Evolutionary conservation across 129 eudicot genomes (phyloP).

Genomic region (Artemisia argyi): DNA sequence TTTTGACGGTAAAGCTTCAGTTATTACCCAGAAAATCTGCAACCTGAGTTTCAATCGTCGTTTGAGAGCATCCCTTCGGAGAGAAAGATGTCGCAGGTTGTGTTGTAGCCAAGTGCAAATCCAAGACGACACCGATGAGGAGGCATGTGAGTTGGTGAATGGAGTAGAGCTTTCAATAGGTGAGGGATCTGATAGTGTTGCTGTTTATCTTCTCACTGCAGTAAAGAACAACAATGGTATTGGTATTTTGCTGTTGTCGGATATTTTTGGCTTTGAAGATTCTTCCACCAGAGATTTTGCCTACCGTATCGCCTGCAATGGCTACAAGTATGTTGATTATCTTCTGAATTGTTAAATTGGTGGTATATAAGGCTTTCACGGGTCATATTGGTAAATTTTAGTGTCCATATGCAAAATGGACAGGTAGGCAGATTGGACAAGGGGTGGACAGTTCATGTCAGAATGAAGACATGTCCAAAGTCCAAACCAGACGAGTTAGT

Average conservation of each 20-base stretch:
- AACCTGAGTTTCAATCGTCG: too few relatives aligned
- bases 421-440: too few relatives aligned
- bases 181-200: constrained; percentile 54
- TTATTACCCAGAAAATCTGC: too few relatives aligned
- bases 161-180: constrained; percentile 77
- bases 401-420: too few relatives aligned
- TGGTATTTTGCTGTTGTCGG: constrained; percentile 80
- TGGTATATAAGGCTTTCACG: background rate
- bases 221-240: constrained; percentile 91
- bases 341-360: background rate
- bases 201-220: constrained; percentile 66
- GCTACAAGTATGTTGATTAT: constrained; percentile 70
- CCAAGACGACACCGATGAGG: constrained; percentile 54
- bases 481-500: too few relatives aligned
- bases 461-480: background rate
- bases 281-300: constrained; percentile 75
- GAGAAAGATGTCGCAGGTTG: constrained; percentile 17
- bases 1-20: too few relatives aligned
- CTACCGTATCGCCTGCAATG: constrained; percentile 93
- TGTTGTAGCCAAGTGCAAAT: constrained; percentile 46
- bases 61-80: constrained; percentile 18
- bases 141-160: constrained; percentile 86
- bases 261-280: constrained; percentile 79
- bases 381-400: too few relatives aligned
- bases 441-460: too few relatives aligned